phyloP scores from a whole-genome alignment of 768 basidiomycete genomes.

The Punctularia strigosozonata region DNA sequence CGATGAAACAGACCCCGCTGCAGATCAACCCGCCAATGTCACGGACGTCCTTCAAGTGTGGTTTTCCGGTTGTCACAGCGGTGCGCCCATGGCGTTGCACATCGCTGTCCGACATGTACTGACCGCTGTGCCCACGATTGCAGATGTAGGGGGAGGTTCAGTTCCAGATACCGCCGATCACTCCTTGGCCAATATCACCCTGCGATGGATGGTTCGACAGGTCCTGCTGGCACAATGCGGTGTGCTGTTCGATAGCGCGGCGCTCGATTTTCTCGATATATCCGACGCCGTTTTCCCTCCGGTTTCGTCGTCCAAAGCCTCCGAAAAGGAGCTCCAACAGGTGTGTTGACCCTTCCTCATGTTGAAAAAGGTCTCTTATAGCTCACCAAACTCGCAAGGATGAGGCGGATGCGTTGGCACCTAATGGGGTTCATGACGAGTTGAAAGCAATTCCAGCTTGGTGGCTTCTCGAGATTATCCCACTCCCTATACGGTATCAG shows the following conservation, averaged over 20 bases:
- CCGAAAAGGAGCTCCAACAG: too few relatives aligned
- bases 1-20: constrained; percentile 25
- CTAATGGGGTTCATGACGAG: constrained; percentile 41
- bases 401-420: constrained; percentile 33
- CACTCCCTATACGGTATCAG: constrained; percentile 42
- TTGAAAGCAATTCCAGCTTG: constrained; percentile 35
- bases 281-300: too few relatives aligned
- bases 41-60: constrained; percentile 72
- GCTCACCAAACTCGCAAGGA: too few relatives aligned
- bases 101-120: not conserved
- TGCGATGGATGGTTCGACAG: constrained; percentile 48
- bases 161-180: constrained; percentile 44
- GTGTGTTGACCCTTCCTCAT: too few relatives aligned
- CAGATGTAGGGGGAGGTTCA: constrained; percentile 70
- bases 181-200: constrained; percentile 55
- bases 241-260: constrained; percentile 40
- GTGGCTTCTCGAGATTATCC: constrained; percentile 69
- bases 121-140: constrained; percentile 1
- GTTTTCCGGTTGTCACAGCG: constrained; percentile 68
- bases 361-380: too few relatives aligned
- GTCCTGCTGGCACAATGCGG: constrained; percentile 44
- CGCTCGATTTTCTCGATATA: constrained; percentile 34
- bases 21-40: constrained; percentile 12
- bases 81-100: constrained; percentile 23
- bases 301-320: too few relatives aligned